Conservation (phyloP, 1,284 basidiomycete species). For the Trametes polyzona region DNA sequence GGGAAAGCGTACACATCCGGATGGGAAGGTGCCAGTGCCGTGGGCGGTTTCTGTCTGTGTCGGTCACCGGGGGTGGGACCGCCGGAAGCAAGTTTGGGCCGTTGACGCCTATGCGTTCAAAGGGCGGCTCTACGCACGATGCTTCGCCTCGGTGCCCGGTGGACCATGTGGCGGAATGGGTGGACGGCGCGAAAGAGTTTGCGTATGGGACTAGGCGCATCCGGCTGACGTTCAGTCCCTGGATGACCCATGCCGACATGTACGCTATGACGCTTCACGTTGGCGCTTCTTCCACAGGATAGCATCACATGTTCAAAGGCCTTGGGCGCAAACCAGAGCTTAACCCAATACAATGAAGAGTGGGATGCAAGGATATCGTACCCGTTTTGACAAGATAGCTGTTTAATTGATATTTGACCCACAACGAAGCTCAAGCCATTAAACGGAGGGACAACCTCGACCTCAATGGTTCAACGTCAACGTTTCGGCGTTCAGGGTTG, state of each 20-base stretch:
- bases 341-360: too few species aligned
- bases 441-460: too few species aligned
- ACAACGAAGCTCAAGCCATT: too few species aligned
- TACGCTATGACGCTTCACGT: too few species aligned
- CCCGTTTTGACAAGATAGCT: too few species aligned
- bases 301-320: too few species aligned
- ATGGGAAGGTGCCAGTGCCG: constrained; percentile 18
- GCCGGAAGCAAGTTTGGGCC: not conserved
- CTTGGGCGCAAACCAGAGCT: too few species aligned
- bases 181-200: constrained; percentile 14
- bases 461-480: too few species aligned
- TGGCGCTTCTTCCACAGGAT: too few species aligned
- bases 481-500: too few species aligned
- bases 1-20: constrained; percentile 12
- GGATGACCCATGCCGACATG: constrained; percentile 14
- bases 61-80: constrained; percentile 1
- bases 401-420: too few species aligned
- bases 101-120: not conserved
- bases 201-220: constrained; percentile 1
- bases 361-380: too few species aligned
- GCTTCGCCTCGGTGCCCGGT: constrained; percentile 8
- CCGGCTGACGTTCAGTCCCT: constrained; percentile 14
- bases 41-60: constrained; percentile 16
- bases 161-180: constrained; percentile 20
- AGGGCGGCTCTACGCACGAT: not conserved